Evolutionary conservation across 306 rosid genomes (phyloP).

Genomic region (Casuarina cunninghamiana): DNA sequence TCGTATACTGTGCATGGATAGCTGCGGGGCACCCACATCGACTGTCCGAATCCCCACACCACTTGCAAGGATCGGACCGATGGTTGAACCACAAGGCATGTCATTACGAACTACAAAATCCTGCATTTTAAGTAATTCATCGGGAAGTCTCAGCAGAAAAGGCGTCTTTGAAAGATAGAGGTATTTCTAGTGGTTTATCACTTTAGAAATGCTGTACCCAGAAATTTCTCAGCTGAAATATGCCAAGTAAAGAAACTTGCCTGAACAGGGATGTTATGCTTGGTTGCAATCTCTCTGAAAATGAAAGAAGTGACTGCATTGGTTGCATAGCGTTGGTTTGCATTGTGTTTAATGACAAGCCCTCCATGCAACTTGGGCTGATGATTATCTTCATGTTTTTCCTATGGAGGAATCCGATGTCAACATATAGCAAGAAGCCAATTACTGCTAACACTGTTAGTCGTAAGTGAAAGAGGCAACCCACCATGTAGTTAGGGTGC

Average conservation of each 20-base stretch:
- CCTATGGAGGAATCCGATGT: slow-evolving; percentile 48
- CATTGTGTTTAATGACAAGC: slow-evolving; percentile 89
- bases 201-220: too few relatives aligned
- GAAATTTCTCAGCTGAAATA: not conserved
- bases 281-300: slow-evolving; percentile 78
- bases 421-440: slow-evolving; percentile 23
- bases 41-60: slow-evolving; percentile 90
- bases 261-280: slow-evolving; percentile 84
- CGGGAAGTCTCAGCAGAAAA: not conserved
- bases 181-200: too few relatives aligned
- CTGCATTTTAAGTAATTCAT: slow-evolving; percentile 43
- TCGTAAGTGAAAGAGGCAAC: slow-evolving; percentile 14
- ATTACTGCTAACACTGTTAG: slow-evolving; percentile 5
- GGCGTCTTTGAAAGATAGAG: not conserved
- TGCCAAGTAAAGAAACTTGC: slow-evolving; percentile 35
- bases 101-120: slow-evolving; percentile 95
- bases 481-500: slow-evolving; percentile 85
- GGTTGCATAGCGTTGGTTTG: slow-evolving; percentile 92
- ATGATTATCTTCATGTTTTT: slow-evolving; percentile 89
- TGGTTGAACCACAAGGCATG: slow-evolving; percentile 92
- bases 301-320: slow-evolving; percentile 81
- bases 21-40: slow-evolving; percentile 92
- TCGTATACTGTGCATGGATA: slow-evolving; percentile 95
- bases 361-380: slow-evolving; percentile 95
- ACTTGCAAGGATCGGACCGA: slow-evolving; percentile 96